Conservation (phyloP, 2,329 filamentous ascomycete genomes). For the Dactylella cylindrospora region DNA sequence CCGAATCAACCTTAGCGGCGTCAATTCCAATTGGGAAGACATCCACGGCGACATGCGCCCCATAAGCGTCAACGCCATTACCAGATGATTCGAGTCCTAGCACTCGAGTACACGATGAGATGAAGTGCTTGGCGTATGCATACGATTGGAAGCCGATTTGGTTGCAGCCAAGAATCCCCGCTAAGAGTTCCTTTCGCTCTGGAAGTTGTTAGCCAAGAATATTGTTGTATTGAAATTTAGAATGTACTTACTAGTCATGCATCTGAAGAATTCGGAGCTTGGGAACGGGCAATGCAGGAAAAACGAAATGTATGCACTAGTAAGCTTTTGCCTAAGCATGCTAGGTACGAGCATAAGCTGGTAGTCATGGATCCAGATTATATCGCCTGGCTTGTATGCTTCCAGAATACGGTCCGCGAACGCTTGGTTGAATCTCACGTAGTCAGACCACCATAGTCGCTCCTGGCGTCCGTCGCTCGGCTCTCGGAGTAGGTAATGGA, state of each 20-base stretch:
- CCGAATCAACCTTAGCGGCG: conserved; percentile 74
- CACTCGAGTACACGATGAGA: conserved; percentile 88
- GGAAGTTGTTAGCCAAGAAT: conserved; percentile 53
- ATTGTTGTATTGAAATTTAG: neutral
- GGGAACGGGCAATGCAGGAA: conserved; percentile 94
- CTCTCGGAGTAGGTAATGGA: conserved; percentile 91
- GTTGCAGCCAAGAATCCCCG: conserved; percentile 86
- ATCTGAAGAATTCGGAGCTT: conserved; percentile 91
- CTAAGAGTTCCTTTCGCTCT: conserved; percentile 83
- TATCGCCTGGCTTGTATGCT: conserved; percentile 86
- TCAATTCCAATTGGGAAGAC: conserved; percentile 96
- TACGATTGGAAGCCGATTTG: conserved; percentile 94
- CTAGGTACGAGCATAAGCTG: conserved; percentile 86
- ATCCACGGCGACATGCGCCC: conserved; percentile 82
- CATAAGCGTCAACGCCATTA: conserved; percentile 79
- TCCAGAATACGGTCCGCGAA: conserved; percentile 88
- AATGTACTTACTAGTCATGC: conserved; percentile 57
- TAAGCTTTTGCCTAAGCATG: conserved; percentile 79
- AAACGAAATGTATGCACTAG: conserved; percentile 91
- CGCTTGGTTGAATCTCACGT: conserved; percentile 86
- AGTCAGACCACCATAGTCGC: conserved; percentile 84
- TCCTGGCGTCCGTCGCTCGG: conserved; percentile 81
- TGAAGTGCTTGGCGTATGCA: conserved; percentile 91
- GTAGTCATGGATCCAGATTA: conserved; percentile 92
- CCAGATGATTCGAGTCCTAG: conserved; percentile 65